Evolutionary conservation across 225 moss, liverwort and hornwort genomes (phyloP).

Genomic region (Physcomitrellopsis africana): DNA sequence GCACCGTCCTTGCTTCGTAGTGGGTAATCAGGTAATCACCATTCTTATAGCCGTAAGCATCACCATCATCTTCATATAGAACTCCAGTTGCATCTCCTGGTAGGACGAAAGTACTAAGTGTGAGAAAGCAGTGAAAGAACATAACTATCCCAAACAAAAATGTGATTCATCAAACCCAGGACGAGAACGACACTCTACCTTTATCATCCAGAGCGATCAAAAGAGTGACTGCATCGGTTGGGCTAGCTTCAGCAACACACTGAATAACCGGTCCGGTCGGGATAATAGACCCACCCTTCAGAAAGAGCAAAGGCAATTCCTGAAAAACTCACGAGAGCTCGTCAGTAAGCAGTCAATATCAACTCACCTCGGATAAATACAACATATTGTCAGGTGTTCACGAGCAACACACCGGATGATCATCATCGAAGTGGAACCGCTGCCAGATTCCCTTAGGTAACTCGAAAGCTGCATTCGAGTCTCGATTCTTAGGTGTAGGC

Average conservation of each 20-base stretch:
- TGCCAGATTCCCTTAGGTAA: constrained; percentile 89
- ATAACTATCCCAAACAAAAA: background rate
- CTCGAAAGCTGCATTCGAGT: constrained; percentile 32
- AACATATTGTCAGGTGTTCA: background rate
- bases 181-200: constrained; percentile 42
- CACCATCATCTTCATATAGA: constrained; percentile 87
- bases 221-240: constrained; percentile 65
- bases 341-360: background rate
- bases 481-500: constrained; percentile 50
- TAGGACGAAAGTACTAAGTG: background rate
- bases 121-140: constrained; percentile 6
- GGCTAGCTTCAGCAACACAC: constrained; percentile 61
- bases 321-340: constrained; percentile 16
- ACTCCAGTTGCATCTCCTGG: constrained; percentile 75
- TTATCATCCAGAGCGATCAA: constrained; percentile 70
- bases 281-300: constrained; percentile 85
- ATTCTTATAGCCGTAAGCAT: constrained; percentile 69
- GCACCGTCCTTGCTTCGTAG: constrained; percentile 60
- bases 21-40: constrained; percentile 70
- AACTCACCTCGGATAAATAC: background rate
- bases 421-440: constrained; percentile 81
- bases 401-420: constrained; percentile 59
- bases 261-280: constrained; percentile 83
- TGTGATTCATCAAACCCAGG: background rate
- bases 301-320: constrained; percentile 84